Evolutionary conservation across 805 yeast genomes (phyloP).

Genomic region (Dipodascopsis tothii): DNA sequence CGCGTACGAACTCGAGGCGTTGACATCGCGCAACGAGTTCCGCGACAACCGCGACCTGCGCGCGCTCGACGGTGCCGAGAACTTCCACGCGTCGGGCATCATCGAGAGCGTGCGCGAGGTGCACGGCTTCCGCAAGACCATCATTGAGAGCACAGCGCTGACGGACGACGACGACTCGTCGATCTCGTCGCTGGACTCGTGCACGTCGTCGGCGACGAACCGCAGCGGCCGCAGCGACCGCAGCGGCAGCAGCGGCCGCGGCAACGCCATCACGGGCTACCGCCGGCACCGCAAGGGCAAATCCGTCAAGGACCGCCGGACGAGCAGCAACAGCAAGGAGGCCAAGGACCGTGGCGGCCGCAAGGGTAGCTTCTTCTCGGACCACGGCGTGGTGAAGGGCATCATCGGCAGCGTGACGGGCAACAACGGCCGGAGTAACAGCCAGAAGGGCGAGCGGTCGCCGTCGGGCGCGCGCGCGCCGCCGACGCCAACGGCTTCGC

Average conservation of each 20-base stretch:
- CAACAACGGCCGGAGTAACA: too few species aligned
- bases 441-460: too few species aligned
- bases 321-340: background rate
- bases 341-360: background rate
- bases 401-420: background rate
- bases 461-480: too few species aligned
- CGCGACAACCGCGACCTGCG: constrained; percentile 13
- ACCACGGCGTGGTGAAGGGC: background rate
- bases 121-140: constrained; percentile 77
- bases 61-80: constrained; percentile 10
- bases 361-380: background rate
- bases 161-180: constrained; percentile 7
- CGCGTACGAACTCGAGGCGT: too few species aligned
- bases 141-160: constrained; percentile 46
- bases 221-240: background rate
- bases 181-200: background rate
- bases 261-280: background rate
- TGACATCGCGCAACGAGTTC: background rate
- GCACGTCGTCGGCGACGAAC: background rate
- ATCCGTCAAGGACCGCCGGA: background rate
- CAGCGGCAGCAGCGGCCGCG: background rate
- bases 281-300: background rate
- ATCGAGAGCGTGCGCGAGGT: constrained; percentile 77
- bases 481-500: too few species aligned
- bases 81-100: constrained; percentile 49